Percentiles rank a stretch among this genome's conserved stretches.
phyloP scores from a whole-genome alignment of 2,329 filamentous ascomycete species.

The Kalaharituber pfeilii region DNA sequence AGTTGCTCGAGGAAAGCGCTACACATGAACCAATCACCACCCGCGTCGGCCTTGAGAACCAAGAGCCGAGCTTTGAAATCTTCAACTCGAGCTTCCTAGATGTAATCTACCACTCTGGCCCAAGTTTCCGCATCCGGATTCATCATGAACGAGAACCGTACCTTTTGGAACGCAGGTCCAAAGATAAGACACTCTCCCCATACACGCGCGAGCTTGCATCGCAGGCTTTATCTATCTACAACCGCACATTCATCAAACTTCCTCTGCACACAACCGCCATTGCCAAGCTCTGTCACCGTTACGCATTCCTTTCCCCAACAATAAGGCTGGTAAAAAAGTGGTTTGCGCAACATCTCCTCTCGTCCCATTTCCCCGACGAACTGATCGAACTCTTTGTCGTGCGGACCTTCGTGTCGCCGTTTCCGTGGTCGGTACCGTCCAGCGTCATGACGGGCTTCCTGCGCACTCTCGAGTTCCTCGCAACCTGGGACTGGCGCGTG shows the following conservation, averaged over 20 bases:
- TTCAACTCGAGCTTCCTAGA: conserved; percentile 73
- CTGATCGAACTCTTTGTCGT: conserved; percentile 69
- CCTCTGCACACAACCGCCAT: conserved; percentile 71
- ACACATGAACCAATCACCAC: conserved; percentile 42
- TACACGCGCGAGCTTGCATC: conserved; percentile 51
- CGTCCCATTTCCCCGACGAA: conserved; percentile 57
- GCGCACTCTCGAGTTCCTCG: conserved; percentile 59
- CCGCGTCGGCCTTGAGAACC: conserved; percentile 66
- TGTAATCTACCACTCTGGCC: conserved; percentile 52
- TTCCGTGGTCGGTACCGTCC: conserved; percentile 63
- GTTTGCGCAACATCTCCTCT: conserved; percentile 70
- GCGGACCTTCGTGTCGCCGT: conserved; percentile 60
- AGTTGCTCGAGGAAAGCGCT: conserved; percentile 44
- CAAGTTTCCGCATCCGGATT: conserved; percentile 68
- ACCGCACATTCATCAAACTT: conserved; percentile 51
- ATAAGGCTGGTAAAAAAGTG: conserved; percentile 77
- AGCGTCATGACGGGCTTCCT: conserved; percentile 66
- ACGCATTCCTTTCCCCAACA: conserved; percentile 60
- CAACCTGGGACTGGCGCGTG: conserved; percentile 80
- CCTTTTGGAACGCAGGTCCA: conserved; percentile 60
- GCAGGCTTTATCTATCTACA: conserved; percentile 50
- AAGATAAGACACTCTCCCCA: conserved; percentile 51
- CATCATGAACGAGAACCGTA: conserved; percentile 75
- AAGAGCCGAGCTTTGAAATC: conserved; percentile 36
- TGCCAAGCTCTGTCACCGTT: conserved; percentile 60